Evolutionary conservation across 139 green algal genomes (phyloP).

Genomic region (Coccomyxa sp.): DNA sequence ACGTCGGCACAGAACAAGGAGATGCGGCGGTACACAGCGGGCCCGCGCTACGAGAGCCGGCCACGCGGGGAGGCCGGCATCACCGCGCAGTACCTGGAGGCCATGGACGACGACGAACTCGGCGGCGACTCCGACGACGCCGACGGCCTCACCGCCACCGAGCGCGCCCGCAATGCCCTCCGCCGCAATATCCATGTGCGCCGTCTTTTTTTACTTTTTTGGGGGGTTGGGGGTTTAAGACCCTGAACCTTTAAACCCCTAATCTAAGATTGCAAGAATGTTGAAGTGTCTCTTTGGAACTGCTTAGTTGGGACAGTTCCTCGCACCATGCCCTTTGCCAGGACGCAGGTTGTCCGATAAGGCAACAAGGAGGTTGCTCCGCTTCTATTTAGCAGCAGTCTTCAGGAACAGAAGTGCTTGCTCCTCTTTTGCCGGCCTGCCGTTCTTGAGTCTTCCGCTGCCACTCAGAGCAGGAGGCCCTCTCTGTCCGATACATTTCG

Average conservation of each 20-base stretch:
- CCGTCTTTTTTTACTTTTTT: not conserved
- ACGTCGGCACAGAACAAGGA: slow-evolving; percentile 21
- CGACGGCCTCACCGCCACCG: slow-evolving; percentile 5
- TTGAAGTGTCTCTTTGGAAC: not conserved
- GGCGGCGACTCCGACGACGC: slow-evolving; percentile 24
- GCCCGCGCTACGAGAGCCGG: not conserved
- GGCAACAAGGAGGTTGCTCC: not conserved
- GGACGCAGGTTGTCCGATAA: not conserved
- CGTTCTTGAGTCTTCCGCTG: too few relatives aligned
- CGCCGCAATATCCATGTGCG: not conserved
- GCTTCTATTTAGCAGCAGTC: too few relatives aligned
- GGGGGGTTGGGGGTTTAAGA: not conserved
- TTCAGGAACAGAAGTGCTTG: too few relatives aligned
- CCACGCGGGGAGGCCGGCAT: not conserved
- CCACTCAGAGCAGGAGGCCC: too few relatives aligned
- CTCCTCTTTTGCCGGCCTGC: too few relatives aligned
- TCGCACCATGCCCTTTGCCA: not conserved
- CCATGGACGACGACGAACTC: slow-evolving; percentile 42
- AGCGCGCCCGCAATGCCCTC: not conserved
- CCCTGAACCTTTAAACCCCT: too few relatives aligned
- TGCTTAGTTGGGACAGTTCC: not conserved
- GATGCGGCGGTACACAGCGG: slow-evolving; percentile 24
- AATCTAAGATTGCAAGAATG: not conserved
- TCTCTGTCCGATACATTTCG: too few relatives aligned
- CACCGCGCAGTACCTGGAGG: slow-evolving; percentile 48